Percentiles rank a stretch among this genome's conserved stretches.
These are phyloP conservation scores for Pseudevernia furfuracea DNA, from an alignment of 495 filamentous ascomycete genomes.

Conservation along the genomic window DNA sequence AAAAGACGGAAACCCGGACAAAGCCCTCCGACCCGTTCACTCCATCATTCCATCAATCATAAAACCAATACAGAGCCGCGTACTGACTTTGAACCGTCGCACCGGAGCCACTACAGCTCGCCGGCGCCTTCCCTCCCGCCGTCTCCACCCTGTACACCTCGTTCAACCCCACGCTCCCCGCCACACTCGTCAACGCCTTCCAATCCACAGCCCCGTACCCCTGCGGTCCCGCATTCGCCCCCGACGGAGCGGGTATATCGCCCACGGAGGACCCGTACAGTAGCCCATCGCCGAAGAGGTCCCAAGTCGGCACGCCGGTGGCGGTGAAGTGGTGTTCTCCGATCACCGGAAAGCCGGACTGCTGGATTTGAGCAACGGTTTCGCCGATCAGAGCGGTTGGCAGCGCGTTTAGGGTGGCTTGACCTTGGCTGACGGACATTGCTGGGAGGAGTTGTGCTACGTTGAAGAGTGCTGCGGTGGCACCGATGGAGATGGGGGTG, in stretches of 20 bases:
- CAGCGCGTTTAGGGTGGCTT: not conserved
- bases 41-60: not conserved
- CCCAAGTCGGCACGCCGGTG: not conserved
- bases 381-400: not conserved
- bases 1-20: too few species aligned
- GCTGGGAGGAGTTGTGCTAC: constrained; percentile 40
- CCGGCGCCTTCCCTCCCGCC: constrained; percentile 20
- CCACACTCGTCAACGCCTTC: constrained; percentile 67
- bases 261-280: not conserved
- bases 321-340: not conserved
- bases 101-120: not conserved
- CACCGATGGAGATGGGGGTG: constrained; percentile 23
- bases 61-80: constrained; percentile 7
- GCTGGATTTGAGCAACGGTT: not conserved
- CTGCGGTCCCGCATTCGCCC: constrained; percentile 52
- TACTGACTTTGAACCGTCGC: not conserved
- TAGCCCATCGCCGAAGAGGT: not conserved
- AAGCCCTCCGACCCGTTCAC: too few species aligned
- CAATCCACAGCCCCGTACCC: constrained; percentile 58
- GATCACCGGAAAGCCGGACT: not conserved
- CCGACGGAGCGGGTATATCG: constrained; percentile 32
- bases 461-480: constrained; percentile 60
- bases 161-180: constrained; percentile 61
- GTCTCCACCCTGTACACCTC: constrained; percentile 50
- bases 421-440: constrained; percentile 9